Evolutionary conservation across 352 stramenopile genomes (phyloP).

Genomic region (Pythium angustatum): DNA sequence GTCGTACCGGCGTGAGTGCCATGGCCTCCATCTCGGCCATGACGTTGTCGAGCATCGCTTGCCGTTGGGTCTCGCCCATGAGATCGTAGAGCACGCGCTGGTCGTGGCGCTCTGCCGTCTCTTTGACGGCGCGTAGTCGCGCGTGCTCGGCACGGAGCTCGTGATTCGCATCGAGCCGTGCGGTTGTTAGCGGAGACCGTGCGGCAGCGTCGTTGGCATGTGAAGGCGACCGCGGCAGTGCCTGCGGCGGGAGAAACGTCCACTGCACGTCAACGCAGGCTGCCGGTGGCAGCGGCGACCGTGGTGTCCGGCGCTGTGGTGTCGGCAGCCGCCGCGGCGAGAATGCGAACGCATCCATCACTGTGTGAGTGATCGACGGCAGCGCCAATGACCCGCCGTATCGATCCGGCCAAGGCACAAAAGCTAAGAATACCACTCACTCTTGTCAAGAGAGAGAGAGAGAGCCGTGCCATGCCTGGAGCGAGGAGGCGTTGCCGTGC

Average conservation of each 20-base stretch:
- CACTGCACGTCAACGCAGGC: constrained; percentile 43
- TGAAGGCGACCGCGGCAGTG: constrained; percentile 12
- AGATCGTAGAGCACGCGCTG: constrained; percentile 50
- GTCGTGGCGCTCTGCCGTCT: constrained; percentile 15
- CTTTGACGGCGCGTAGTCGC: constrained; percentile 12
- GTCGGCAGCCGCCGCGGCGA: constrained; percentile 6
- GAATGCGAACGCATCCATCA: constrained; percentile 17
- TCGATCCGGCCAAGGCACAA: too few species aligned
- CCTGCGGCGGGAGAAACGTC: constrained; percentile 42
- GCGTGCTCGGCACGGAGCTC: constrained; percentile 31
- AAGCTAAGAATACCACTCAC: too few species aligned
- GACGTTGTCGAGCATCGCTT: constrained; percentile 60
- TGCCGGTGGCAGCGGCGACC: constrained; percentile 1
- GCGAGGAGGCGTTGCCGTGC: too few species aligned
- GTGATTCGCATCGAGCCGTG: constrained; percentile 4
- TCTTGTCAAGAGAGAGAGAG: too few species aligned
- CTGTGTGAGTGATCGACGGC: background rate
- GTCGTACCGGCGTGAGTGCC: constrained; percentile 18
- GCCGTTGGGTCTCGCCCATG: constrained; percentile 58
- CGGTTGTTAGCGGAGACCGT: too few species aligned
- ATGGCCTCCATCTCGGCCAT: constrained; percentile 70
- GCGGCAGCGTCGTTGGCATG: too few species aligned
- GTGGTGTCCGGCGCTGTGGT: background rate
- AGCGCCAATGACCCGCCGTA: too few species aligned
- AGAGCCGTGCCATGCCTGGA: too few species aligned